Conservation (phyloP, 257 asterid genomes). For the Solanum pimpinellifolium region DNA sequence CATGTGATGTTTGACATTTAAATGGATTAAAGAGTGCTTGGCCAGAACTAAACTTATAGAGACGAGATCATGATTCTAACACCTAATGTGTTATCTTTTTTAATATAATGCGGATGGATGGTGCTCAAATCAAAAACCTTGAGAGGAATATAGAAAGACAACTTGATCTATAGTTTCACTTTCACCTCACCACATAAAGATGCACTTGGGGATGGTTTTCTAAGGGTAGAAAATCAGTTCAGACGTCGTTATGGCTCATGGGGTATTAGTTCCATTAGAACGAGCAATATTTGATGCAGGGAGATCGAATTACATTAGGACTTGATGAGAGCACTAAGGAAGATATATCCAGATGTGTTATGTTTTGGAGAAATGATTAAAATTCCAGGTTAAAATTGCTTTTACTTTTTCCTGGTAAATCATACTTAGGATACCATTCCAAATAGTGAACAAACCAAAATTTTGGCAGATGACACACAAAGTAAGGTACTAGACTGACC, state of each 20-base stretch:
- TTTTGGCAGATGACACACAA: conserved; percentile 12
- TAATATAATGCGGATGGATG: neutral
- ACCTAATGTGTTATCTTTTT: neutral
- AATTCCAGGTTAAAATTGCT: neutral
- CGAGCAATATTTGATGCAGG: neutral
- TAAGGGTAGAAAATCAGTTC: neutral
- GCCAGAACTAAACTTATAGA: neutral
- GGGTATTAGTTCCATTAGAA: neutral
- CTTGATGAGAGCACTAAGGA: neutral
- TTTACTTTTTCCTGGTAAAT: neutral
- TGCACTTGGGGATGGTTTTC: neutral
- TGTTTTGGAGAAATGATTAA: neutral
- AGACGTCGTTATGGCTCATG: neutral
- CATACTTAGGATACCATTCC: too few species aligned
- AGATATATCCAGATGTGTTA: neutral
- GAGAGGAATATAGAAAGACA: neutral
- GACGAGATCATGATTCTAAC: neutral
- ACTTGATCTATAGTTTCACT: neutral
- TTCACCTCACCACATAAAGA: neutral
- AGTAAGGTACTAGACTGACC: conserved; percentile 27
- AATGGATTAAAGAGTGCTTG: neutral
- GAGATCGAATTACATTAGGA: neutral
- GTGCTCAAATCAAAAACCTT: neutral
- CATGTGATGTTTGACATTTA: neutral
- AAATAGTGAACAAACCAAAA: neutral